Conservation (phyloP, 257 asterid genomes). For the Cruciata laevipes region DNA sequence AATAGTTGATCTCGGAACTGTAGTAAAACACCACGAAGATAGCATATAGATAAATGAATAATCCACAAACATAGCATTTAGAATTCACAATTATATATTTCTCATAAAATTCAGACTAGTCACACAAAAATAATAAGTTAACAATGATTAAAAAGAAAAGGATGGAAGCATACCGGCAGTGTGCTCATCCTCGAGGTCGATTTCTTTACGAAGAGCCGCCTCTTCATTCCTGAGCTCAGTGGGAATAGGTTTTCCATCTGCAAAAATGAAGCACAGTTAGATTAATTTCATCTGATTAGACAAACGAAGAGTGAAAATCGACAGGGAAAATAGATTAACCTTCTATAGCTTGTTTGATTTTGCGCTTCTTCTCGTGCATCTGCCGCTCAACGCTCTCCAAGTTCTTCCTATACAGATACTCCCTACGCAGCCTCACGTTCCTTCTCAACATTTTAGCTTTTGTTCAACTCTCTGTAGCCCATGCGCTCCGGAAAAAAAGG, state of each 20-base stretch:
- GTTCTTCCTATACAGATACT: conserved; percentile 77
- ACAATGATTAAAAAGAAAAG: not conserved
- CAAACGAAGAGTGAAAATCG: not conserved
- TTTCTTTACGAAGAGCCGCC: conserved; percentile 83
- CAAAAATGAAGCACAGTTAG: not conserved
- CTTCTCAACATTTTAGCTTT: conserved; percentile 58
- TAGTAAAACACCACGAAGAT: conserved; percentile 9
- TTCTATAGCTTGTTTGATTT: conserved; percentile 67
- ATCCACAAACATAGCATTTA: conserved; percentile 1
- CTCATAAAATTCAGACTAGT: too few species aligned
- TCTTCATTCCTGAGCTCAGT: conserved; percentile 96
- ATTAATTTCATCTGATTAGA: not conserved
- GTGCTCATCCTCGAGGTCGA: conserved; percentile 84
- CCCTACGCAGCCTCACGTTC: conserved; percentile 67
- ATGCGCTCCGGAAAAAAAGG: too few species aligned
- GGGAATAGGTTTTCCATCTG: conserved; percentile 96
- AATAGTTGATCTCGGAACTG: conserved; percentile 77
- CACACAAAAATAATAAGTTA: not conserved
- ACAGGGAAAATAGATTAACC: conserved; percentile 27
- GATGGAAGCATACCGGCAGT: conserved; percentile 49
- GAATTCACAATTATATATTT: not conserved
- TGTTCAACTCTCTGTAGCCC: not conserved
- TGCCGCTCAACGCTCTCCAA: conserved; percentile 87
- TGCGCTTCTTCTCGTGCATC: conserved; percentile 84
- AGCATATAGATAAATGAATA: not conserved